Conservation (phyloP, 495 filamentous ascomycete species). For the Daldinia decipiens region DNA sequence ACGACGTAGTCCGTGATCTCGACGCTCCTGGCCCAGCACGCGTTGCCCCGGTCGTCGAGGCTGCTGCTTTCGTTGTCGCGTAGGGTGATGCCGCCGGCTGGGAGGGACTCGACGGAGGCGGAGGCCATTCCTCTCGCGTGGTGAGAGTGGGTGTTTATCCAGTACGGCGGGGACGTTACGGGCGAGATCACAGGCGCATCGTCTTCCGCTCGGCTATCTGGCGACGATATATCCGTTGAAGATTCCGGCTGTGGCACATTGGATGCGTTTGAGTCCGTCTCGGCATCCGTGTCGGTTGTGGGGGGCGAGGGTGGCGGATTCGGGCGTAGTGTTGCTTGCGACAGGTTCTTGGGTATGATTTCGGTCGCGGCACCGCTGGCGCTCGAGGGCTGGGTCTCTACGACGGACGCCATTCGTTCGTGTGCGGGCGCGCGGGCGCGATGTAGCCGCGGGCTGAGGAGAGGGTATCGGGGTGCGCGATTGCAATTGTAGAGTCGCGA, state of each 20-base stretch:
- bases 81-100: constrained; percentile 60
- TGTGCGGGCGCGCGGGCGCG: neutral
- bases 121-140: constrained; percentile 51
- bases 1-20: constrained; percentile 61
- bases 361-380: neutral
- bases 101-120: constrained; percentile 58
- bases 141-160: constrained; percentile 21
- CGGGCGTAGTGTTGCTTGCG: constrained; percentile 33
- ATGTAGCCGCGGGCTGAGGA: neutral
- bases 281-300: constrained; percentile 37
- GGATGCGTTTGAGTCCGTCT: constrained; percentile 34
- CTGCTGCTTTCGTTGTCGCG: constrained; percentile 63
- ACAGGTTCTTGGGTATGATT: constrained; percentile 35
- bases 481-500: neutral
- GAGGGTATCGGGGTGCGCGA: neutral
- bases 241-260: constrained; percentile 9
- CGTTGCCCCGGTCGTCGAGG: constrained; percentile 58
- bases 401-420: constrained; percentile 29
- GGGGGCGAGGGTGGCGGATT: constrained; percentile 36
- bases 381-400: constrained; percentile 22
- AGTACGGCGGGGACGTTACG: constrained; percentile 40
- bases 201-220: neutral
- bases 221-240: neutral
- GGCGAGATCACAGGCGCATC: constrained; percentile 16
- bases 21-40: constrained; percentile 67